phyloP scores from a whole-genome alignment of 2,329 filamentous ascomycete genomes.

The Zarea fungicola region DNA sequence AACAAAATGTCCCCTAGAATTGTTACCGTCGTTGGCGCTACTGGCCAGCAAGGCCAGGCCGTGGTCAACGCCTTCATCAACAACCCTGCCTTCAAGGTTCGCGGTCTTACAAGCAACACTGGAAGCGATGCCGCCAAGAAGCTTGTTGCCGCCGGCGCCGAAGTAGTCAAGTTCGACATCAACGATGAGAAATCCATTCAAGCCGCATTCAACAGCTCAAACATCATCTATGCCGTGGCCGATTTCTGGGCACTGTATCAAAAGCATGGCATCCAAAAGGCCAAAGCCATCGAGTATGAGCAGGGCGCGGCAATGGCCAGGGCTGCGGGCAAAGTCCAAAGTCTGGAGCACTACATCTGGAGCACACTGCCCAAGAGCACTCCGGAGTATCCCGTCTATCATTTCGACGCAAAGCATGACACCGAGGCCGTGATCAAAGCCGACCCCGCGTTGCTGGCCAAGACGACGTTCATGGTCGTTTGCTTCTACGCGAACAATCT shows the following conservation, averaged over 20 bases:
- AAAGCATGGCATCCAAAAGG: conserved; percentile 22
- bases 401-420: conserved; percentile 38
- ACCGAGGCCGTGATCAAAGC: conserved; percentile 36
- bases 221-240: conserved; percentile 28
- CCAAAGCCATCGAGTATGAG: conserved; percentile 31
- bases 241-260: conserved; percentile 33
- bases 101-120: not conserved
- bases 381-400: conserved; percentile 30
- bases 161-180: conserved; percentile 48
- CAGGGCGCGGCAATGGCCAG: conserved; percentile 38
- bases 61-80: conserved; percentile 2
- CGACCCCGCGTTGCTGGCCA: conserved; percentile 25
- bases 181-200: conserved; percentile 34
- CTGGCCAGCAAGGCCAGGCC: conserved; percentile 13
- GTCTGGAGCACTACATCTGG: conserved; percentile 41
- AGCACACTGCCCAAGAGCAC: conserved; percentile 36
- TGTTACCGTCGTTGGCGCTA: conserved; percentile 10
- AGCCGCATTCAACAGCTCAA: conserved; percentile 15
- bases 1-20: conserved; percentile 10
- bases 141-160: conserved; percentile 20
- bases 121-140: not conserved
- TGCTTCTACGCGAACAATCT: conserved; percentile 32
- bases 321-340: conserved; percentile 31
- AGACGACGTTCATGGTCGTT: conserved; percentile 37
- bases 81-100: not conserved